These are phyloP conservation scores for Alliaria petiolata DNA, from an alignment of 345 rosid species.

Conservation along the genomic window DNA sequence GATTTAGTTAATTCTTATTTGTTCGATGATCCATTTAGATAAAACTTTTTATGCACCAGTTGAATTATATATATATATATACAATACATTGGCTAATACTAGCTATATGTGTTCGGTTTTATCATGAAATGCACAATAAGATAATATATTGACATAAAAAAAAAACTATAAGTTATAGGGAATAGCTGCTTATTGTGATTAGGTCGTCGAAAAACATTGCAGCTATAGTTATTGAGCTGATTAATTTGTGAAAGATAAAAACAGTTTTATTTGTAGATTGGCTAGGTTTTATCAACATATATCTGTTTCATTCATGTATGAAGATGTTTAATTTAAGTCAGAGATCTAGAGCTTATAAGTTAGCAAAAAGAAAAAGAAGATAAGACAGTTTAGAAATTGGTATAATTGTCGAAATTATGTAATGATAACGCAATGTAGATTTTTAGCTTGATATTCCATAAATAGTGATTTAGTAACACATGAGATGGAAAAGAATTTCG, in stretches of 20 bases:
- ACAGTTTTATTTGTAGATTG: not conserved
- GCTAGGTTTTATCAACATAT: not conserved
- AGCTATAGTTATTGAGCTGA: not conserved
- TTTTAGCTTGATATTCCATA: not conserved
- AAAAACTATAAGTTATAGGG: not conserved
- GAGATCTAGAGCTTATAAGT: not conserved
- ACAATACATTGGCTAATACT: no score
- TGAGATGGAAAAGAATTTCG: not conserved
- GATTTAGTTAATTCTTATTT: not conserved
- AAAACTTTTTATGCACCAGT: not conserved
- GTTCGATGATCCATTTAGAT: not conserved
- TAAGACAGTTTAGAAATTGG: not conserved
- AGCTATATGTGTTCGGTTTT: not conserved
- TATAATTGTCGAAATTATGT: not conserved
- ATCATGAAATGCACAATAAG: not conserved
- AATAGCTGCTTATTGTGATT: not conserved
- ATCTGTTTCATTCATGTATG: not conserved
- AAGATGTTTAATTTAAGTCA: not conserved
- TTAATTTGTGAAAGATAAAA: not conserved
- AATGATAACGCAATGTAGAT: not conserved
- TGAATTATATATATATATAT: no score
- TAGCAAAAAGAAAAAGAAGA: not conserved
- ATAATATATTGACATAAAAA: not conserved
- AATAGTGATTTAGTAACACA: not conserved
- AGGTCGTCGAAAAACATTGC: not conserved